phyloP scores from a whole-genome alignment of 2,329 filamentous ascomycete species.

The Claviceps lovelessii region DNA sequence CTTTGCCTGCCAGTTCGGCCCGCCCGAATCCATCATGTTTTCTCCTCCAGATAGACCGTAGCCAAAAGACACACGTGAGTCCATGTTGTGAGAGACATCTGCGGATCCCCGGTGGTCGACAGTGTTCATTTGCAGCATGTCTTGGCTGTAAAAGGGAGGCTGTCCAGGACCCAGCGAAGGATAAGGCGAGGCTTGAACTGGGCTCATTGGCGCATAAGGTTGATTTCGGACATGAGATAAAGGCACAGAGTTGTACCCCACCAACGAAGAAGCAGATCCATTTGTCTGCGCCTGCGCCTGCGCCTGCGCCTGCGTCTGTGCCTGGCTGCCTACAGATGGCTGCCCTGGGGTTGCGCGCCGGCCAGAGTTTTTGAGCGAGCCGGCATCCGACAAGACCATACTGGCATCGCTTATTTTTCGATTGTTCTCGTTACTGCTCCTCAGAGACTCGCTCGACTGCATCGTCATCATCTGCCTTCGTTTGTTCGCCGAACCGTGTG shows the following conservation, averaged over 20 bases:
- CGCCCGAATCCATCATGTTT: conserved; percentile 27
- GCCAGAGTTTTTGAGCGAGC: conserved; percentile 7
- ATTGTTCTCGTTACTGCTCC: neutral
- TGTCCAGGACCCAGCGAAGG: conserved; percentile 21
- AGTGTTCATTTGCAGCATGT: conserved; percentile 36
- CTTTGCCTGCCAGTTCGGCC: conserved; percentile 1
- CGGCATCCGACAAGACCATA: conserved; percentile 3
- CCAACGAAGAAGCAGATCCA: conserved; percentile 15
- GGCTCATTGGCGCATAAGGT: conserved; percentile 36
- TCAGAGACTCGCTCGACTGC: conserved; percentile 13
- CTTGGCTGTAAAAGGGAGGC: conserved; percentile 31
- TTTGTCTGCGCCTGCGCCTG: conserved; percentile 12
- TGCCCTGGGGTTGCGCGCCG: conserved; percentile 10
- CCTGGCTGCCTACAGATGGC: conserved; percentile 23
- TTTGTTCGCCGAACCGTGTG: conserved; percentile 15
- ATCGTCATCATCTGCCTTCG: conserved; percentile 24
- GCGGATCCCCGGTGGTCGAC: conserved; percentile 32
- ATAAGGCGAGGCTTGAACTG: conserved; percentile 27
- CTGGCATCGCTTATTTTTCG: conserved; percentile 3
- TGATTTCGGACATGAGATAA: conserved; percentile 27
- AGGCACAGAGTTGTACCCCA: conserved; percentile 26
- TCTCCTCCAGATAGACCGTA: neutral
- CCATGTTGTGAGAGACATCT: conserved; percentile 50
- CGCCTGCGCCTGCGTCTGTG: conserved; percentile 15
- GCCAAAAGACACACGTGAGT: conserved; percentile 62